Evolutionary conservation across 805 yeast genomes (phyloP).

Genomic region (Priceomyces melissophilus): DNA sequence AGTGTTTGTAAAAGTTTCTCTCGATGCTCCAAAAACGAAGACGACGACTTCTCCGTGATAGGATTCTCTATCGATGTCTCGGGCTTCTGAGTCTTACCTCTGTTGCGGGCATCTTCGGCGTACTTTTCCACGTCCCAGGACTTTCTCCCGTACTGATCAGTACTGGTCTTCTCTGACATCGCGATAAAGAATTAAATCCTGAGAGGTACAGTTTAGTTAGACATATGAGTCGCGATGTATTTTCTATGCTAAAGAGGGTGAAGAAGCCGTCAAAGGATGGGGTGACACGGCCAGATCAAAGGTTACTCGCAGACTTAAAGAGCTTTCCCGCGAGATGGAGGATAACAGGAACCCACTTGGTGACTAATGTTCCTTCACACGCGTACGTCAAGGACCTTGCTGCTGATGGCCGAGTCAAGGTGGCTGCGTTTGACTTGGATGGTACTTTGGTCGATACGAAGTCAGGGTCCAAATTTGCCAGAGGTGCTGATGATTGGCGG

Average conservation of each 20-base stretch:
- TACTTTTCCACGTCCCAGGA: slow-evolving; percentile 73
- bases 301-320: not conserved
- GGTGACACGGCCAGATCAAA: not conserved
- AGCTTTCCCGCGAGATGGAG: slow-evolving; percentile 15
- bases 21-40: slow-evolving; percentile 26
- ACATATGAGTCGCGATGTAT: slow-evolving; percentile 10
- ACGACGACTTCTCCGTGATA: slow-evolving; percentile 12
- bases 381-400: slow-evolving; percentile 1
- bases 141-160: slow-evolving; percentile 57
- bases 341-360: slow-evolving; percentile 40
- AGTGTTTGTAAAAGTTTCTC: slow-evolving; percentile 28
- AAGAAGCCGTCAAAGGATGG: not conserved
- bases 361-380: slow-evolving; percentile 36
- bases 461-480: slow-evolving; percentile 57
- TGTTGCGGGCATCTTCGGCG: slow-evolving; percentile 42
- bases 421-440: slow-evolving; percentile 85
- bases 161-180: slow-evolving; percentile 19
- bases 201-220: slow-evolving; percentile 3
- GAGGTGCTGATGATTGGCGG: slow-evolving; percentile 70
- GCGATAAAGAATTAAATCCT: not conserved
- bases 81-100: slow-evolving; percentile 12
- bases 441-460: slow-evolving; percentile 69
- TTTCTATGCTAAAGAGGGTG: slow-evolving; percentile 8
- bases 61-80: slow-evolving; percentile 6
- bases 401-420: slow-evolving; percentile 19